phyloP scores from a whole-genome alignment of 2,329 filamentous ascomycete species.

The Dichotomopilus funicola region DNA sequence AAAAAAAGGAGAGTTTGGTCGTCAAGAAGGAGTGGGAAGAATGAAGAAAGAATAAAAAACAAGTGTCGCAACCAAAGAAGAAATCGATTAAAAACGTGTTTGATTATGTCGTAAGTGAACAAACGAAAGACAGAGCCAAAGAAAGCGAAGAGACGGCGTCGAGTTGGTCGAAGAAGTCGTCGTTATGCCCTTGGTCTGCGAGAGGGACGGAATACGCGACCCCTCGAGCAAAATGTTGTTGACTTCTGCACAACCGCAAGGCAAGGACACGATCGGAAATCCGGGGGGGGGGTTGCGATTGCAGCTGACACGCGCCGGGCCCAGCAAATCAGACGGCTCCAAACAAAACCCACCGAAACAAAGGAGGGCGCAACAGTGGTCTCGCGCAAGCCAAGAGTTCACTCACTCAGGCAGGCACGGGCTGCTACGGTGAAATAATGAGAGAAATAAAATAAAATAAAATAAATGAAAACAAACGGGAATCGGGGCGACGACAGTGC shows the following conservation, averaged over 20 bases:
- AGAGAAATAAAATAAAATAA: conserved; percentile 5
- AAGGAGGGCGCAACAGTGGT: conserved; percentile 5
- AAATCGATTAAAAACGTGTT: conserved; percentile 9
- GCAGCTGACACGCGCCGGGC: conserved; percentile 15
- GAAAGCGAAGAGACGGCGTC: conserved; percentile 10
- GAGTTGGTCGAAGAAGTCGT: conserved; percentile 9
- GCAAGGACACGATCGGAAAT: neutral
- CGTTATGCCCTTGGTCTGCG: conserved; percentile 12
- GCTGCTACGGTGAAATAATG: conserved; percentile 1
- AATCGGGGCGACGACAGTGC: conserved; percentile 8
- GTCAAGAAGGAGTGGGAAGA: conserved; percentile 1
- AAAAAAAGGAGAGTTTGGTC: conserved; percentile 10
- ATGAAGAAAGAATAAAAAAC: neutral
- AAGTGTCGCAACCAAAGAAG: conserved; percentile 3
- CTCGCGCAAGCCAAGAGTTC: neutral
- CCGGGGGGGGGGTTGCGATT: conserved; percentile 11
- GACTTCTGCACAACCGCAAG: conserved; percentile 10
- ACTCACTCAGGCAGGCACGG: conserved; percentile 1
- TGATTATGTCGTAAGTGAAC: conserved; percentile 6
- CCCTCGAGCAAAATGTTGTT: conserved; percentile 17
- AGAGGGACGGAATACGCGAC: conserved; percentile 18
- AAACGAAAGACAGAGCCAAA: conserved; percentile 5
- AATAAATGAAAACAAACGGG: conserved; percentile 5
- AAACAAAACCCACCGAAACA: conserved; percentile 8
- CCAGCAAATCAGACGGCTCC: conserved; percentile 21